Evolutionary conservation across 139 green algal species (phyloP), one percentile per base, ranked within the genome.

Genomic region (Tetraselmis chui): DNA sequence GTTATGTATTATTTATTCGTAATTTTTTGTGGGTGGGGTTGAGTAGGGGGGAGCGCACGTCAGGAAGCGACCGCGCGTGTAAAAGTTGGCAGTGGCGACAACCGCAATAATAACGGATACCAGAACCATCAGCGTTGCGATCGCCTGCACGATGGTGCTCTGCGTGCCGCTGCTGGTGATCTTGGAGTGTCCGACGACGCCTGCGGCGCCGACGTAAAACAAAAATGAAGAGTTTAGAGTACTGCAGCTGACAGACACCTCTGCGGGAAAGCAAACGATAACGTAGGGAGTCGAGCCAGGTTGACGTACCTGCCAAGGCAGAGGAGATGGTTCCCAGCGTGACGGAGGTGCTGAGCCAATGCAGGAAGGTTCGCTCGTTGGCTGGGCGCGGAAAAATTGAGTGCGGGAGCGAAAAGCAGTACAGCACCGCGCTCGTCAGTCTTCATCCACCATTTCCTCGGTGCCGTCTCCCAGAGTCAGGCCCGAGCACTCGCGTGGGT

Each of bases 311-410:
- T 1, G 94, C 88, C 25, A 97, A 89, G 0, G 91, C 94, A 23
- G 91, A 95, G 0, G 89, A 90, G 1, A 97, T 88, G 28, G 91
- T 93, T 25, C 94, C 94, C 83, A 97, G 85, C 2, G 94, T 97
- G 25, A 94, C 89, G 23, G 94, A 93, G 94, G 97, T 97, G 79
- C 86, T 85, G 79, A 96, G 89, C 94, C 94, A 97, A 0, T 88
- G 89, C 31, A 97, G 84, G 83, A 94, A 97, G 0, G 94, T 97
- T 58, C 94, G 87, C 82, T 97, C 94, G 29, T 96, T 95, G 18
- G 94, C 94, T 97, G 88, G 29, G 32, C 31, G 2, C 1, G 31
- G 58, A n/a, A 67, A 0, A 78, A n/a, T 79, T 18, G 45, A 18
- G 45, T 18, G 45, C 45, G n/a, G n/a, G n/a, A n/a, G n/a, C n/a